A percentile compares a stretch with the other conserved stretches of the same genome.
These are phyloP conservation scores for Clonostachys sp. DNA, from an alignment of 2,329 filamentous ascomycete species.

Conservation along the genomic window DNA sequence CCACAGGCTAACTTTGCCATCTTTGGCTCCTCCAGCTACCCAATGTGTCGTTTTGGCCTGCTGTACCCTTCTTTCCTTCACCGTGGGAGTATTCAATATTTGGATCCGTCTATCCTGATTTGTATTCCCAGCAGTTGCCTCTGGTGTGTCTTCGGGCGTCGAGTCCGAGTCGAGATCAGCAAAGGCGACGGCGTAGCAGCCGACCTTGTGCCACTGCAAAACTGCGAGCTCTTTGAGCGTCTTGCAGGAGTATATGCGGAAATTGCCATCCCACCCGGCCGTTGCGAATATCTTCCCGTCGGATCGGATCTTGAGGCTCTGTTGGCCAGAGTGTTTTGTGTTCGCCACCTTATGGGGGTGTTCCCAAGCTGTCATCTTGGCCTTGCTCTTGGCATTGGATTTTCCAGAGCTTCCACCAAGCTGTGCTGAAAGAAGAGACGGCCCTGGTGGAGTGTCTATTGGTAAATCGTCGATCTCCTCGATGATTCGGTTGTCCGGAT, in stretches of 20 bases:
- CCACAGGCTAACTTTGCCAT: conserved; percentile 94
- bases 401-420: conserved; percentile 4
- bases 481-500: conserved; percentile 13
- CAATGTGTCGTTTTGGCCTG: conserved; percentile 74
- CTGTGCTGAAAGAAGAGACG: conserved; percentile 16
- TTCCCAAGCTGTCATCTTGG: conserved; percentile 20
- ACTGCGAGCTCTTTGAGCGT: conserved; percentile 85
- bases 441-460: background rate
- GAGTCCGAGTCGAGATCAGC: conserved; percentile 25
- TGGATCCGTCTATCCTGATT: no score
- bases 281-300: conserved; percentile 85
- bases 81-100: conserved; percentile 11
- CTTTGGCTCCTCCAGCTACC: conserved; percentile 87
- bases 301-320: conserved; percentile 69
- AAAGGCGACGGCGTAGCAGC: conserved; percentile 80
- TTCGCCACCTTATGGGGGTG: conserved; percentile 58
- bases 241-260: conserved; percentile 77
- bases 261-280: conserved; percentile 83
- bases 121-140: background rate
- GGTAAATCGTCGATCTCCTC: conserved; percentile 12
- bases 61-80: conserved; percentile 59
- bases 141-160: background rate
- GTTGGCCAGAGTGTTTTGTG: conserved; percentile 88
- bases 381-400: conserved; percentile 5
- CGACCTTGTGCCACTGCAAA: conserved; percentile 88